Evolutionary conservation across 208 protist species (phyloP).

Genomic region (Leptomonas pyrrhocoris): DNA sequence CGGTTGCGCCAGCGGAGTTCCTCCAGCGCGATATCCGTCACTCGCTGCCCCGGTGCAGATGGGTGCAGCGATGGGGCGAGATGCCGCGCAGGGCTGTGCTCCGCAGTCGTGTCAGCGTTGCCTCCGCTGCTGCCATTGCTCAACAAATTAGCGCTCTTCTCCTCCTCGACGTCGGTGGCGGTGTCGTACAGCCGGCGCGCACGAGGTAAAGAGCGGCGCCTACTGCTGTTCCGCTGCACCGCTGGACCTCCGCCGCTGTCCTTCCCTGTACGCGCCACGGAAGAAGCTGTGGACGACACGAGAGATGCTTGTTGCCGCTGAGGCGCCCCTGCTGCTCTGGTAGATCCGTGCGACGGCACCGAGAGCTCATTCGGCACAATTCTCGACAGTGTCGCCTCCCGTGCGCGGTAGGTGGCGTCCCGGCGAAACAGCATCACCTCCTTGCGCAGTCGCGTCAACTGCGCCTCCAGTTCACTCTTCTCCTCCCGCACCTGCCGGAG

Average conservation of each 20-base stretch:
- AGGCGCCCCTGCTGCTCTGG: background rate
- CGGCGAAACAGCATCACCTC: constrained; percentile 32
- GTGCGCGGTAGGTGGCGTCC: constrained; percentile 27
- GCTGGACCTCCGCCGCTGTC: background rate
- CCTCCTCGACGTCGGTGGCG: background rate
- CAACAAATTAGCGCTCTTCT: too few species aligned
- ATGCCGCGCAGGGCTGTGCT: background rate
- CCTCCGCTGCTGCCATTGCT: background rate
- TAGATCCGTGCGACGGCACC: background rate
- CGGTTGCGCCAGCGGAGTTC: constrained; percentile 61
- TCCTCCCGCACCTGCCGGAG: constrained; percentile 23
- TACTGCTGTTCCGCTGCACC: background rate
- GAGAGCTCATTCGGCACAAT: constrained; percentile 19
- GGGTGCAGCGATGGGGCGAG: background rate
- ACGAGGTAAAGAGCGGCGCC: constrained; percentile 1
- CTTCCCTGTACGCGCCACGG: background rate
- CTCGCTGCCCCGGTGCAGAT: background rate
- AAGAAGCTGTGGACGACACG: background rate
- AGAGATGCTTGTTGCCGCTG: background rate
- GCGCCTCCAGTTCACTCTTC: constrained; percentile 14
- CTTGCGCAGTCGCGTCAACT: constrained; percentile 19
- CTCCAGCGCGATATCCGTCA: constrained; percentile 43
- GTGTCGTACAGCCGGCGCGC: constrained; percentile 18
- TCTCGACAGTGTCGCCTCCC: constrained; percentile 29
- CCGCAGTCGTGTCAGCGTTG: background rate